phyloP scores from a whole-genome alignment of 257 asterid genomes.

The Paraleonurus japonicus region DNA sequence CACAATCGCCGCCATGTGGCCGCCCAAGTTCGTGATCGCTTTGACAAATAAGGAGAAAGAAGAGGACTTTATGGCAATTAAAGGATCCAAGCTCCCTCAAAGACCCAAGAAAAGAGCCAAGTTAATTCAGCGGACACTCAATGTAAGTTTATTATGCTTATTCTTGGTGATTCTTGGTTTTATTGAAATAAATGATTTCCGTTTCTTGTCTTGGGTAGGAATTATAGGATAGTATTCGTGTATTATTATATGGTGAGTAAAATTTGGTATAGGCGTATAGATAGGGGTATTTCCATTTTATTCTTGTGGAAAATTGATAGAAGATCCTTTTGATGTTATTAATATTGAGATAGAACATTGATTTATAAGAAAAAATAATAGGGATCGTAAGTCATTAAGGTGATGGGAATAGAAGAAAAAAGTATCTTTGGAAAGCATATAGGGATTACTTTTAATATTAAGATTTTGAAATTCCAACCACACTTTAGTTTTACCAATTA shows the following conservation, averaged over 20 bases:
- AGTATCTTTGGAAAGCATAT: no score
- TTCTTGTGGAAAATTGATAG: background rate
- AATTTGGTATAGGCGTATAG: background rate
- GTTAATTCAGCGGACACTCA: slow-evolving; percentile 79
- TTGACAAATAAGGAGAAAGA: slow-evolving; percentile 92
- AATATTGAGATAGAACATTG: background rate
- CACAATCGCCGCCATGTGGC: slow-evolving; percentile 62
- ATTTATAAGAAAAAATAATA: no score
- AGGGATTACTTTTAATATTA: no score
- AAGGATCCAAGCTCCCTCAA: slow-evolving; percentile 93
- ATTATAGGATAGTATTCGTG: background rate
- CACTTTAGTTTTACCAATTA: no score
- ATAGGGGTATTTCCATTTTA: background rate
- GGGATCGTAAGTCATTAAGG: background rate
- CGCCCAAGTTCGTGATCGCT: slow-evolving; percentile 78
- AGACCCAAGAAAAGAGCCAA: slow-evolving; percentile 94
- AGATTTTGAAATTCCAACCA: no score
- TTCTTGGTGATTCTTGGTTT: background rate
- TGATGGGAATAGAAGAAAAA: background rate
- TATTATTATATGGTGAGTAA: background rate
- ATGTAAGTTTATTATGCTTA: slow-evolving; percentile 49
- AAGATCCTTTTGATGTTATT: no score
- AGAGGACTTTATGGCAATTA: slow-evolving; percentile 84
- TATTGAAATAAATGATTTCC: no score
- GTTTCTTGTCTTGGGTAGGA: no score